These are phyloP conservation scores for Phylloporus sp. DNA, from an alignment of 768 basidiomycete species.

Conservation along the genomic window DNA sequence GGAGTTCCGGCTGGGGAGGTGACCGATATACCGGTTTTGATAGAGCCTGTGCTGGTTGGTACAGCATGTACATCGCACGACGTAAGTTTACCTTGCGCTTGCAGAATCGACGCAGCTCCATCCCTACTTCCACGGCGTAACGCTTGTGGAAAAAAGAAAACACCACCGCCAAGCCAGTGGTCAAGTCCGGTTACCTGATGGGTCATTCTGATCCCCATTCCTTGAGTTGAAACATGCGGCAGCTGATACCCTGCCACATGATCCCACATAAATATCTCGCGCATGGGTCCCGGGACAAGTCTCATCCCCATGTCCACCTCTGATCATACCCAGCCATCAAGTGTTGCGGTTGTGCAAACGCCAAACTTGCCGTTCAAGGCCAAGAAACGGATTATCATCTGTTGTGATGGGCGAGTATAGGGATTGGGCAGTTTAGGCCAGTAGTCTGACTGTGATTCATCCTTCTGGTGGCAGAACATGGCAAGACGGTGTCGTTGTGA, in stretches of 20 bases:
- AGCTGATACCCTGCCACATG: background rate
- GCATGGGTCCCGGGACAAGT: too few species aligned
- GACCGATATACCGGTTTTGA: constrained; percentile 14
- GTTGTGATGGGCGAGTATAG: constrained; percentile 65
- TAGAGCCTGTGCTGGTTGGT: constrained; percentile 5
- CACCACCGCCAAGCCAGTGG: too few species aligned
- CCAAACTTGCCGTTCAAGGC: constrained; percentile 11
- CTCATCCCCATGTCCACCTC: background rate
- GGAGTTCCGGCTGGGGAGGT: constrained; percentile 79
- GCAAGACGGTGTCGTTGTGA: constrained; percentile 57
- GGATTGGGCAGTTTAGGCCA: background rate
- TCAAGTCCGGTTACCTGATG: too few species aligned
- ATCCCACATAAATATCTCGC: constrained; percentile 29
- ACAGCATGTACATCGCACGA: background rate
- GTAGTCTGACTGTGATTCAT: constrained; percentile 2
- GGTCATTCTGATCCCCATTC: too few species aligned
- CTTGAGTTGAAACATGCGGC: too few species aligned
- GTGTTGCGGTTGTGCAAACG: background rate
- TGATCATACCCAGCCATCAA: constrained; percentile 1
- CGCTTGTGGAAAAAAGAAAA: too few species aligned
- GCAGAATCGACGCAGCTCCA: too few species aligned
- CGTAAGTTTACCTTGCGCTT: too few species aligned
- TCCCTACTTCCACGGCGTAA: too few species aligned
- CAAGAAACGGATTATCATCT: constrained; percentile 64
- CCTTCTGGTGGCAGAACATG: constrained; percentile 48